A percentile compares a stretch with the other conserved stretches of the same genome.
phyloP scores from a whole-genome alignment of 2,329 filamentous ascomycete genomes.

The Colletotrichum agaves region DNA sequence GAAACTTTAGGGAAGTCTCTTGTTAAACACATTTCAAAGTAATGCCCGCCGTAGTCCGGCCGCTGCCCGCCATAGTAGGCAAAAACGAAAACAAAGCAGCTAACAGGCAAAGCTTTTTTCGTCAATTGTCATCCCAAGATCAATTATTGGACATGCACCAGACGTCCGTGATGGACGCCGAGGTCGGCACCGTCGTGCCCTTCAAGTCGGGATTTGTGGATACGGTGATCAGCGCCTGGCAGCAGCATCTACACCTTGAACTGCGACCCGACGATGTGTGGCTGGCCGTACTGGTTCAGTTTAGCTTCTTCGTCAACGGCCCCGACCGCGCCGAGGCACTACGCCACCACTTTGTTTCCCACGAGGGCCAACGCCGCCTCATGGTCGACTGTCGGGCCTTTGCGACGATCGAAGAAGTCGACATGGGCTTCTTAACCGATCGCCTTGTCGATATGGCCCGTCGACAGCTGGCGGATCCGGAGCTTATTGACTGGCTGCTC shows the following conservation, averaged over 20 bases:
- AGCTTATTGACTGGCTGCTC: not conserved
- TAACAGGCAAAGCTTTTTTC: not conserved
- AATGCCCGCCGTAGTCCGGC: too few species aligned
- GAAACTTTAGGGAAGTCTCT: not conserved
- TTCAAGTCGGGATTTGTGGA: conserved; percentile 31
- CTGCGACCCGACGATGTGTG: conserved; percentile 41
- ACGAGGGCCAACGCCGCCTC: conserved; percentile 3
- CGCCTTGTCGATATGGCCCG: not conserved
- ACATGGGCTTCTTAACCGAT: not conserved
- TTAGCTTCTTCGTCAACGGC: conserved; percentile 38
- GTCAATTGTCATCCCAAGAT: conserved; percentile 1
- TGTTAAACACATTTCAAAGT: not conserved
- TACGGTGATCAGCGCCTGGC: conserved; percentile 26
- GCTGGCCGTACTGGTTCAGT: conserved; percentile 43
- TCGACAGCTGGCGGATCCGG: not conserved
- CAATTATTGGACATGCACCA: not conserved
- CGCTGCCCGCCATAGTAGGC: not conserved
- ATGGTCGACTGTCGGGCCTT: not conserved
- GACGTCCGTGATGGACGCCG: not conserved
- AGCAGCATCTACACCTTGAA: conserved; percentile 38
- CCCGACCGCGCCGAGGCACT: not conserved
- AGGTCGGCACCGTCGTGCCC: not conserved
- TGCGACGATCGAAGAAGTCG: not conserved
- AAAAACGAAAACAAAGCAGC: not conserved
- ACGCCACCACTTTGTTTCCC: conserved; percentile 31